A percentile compares a stretch with the other conserved stretches of the same genome.
phyloP scores from a whole-genome alignment of 371 early-diverging fungal species.

The Rhizopus arrhizus region DNA sequence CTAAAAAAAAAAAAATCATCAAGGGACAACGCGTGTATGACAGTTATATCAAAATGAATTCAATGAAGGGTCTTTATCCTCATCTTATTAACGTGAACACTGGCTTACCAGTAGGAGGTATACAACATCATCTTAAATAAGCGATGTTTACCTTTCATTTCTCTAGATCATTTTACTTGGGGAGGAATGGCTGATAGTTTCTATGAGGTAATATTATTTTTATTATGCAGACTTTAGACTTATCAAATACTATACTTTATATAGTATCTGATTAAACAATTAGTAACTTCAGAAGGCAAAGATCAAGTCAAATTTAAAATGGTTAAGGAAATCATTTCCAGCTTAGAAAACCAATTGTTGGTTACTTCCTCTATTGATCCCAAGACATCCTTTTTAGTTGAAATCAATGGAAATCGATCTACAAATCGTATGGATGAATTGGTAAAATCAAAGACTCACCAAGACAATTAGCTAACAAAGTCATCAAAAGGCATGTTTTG shows the following conservation, averaged over 20 bases:
- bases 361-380: slow-evolving; percentile 29
- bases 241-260: neutral
- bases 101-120: slow-evolving; percentile 31
- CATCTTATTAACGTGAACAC: slow-evolving; percentile 38
- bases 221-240: neutral
- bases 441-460: slow-evolving; percentile 13
- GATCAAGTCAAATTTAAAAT: slow-evolving; percentile 45
- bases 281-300: slow-evolving; percentile 56
- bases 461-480: neutral
- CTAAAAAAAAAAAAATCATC: neutral
- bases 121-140: neutral
- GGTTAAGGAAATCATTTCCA: slow-evolving; percentile 36
- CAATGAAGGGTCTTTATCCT: slow-evolving; percentile 53
- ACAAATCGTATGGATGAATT: slow-evolving; percentile 45
- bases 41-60: slow-evolving; percentile 26
- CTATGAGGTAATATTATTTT: slow-evolving; percentile 47
- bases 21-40: slow-evolving; percentile 56
- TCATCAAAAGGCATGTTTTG: slow-evolving; percentile 39
- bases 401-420: slow-evolving; percentile 19
- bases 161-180: slow-evolving; percentile 38
- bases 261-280: slow-evolving; percentile 61
- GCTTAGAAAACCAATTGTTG: slow-evolving; percentile 31
- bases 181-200: slow-evolving; percentile 62
- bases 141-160: no score
- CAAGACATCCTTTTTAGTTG: slow-evolving; percentile 27